Base-by-base conservation (phyloP, 2,329 filamentous ascomycete species). In the Aureobasidium mangrovei region DNA sequence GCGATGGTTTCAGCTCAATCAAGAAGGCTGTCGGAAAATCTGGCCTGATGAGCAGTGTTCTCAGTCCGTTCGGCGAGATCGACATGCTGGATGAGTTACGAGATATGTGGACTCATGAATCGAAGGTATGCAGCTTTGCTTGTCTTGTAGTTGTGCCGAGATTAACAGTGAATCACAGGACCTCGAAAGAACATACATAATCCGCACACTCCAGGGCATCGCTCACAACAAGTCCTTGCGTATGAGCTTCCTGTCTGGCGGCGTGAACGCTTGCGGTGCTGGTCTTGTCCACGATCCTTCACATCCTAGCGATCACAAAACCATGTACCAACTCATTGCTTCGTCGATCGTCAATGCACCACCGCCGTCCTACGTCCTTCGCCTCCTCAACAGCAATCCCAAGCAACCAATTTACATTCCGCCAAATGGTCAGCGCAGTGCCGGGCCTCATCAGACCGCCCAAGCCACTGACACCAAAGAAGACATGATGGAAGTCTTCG, bases 401-500 rank as follows among this genome's bases (percentile, higher is more conserved):
- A 59, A 59, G 26, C 93, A 91, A 70, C 82, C 87, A 36, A 82
- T 97, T 29, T 98, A 96, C 69, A 79, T 98, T 53, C 93, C 93
- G 0, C 78, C 81, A 53, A 98, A 98, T 69, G 91, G 91, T n/a
- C 80, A 84, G 61, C 76, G 81, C 59, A 79, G 75, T 57, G 77
- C 78, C 1, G 44, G 42, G n/a, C 32, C 38, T 29, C 55, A 54
- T 7, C 41, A 35, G 12, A n/a, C 36, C 8, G 7, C 35, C 18
- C 80, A 81, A 60, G 84, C 86, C 1, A 85, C 84, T 1, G 93
- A 98, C 68, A 98, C 93, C 44, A 97, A 98, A 71, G 93, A 98
- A 70, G 93, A 98, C 72, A 98, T 98, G 93, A 95, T 98, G 87
- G 93, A 98, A 74, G 94, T 98, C 61, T 98, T 98, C 79, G 89